Conservation (phyloP, 495 filamentous ascomycete genomes). For the Tricharina praecox region DNA sequence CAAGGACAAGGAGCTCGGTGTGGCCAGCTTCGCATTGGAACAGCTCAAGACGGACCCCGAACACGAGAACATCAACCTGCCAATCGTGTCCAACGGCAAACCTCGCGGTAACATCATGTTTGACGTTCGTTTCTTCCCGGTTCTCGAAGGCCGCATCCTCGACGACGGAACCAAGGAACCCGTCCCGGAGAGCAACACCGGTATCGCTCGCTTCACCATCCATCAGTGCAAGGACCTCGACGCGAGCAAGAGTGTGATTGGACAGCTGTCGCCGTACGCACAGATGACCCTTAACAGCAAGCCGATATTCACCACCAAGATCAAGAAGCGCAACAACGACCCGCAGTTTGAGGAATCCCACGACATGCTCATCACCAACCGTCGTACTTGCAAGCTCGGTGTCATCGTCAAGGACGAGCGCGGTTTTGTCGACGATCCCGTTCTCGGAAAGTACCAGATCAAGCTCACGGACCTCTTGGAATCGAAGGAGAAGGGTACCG, state of each 20-base stretch:
- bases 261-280: constrained; percentile 78
- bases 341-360: constrained; percentile 83
- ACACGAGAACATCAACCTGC: constrained; percentile 68
- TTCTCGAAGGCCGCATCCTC: constrained; percentile 53
- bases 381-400: constrained; percentile 73
- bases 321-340: constrained; percentile 88
- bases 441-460: constrained; percentile 83
- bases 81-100: constrained; percentile 71
- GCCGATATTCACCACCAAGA: constrained; percentile 67
- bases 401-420: constrained; percentile 89
- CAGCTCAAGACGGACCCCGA: constrained; percentile 56
- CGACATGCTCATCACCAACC: constrained; percentile 84
- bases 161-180: constrained; percentile 63
- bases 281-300: constrained; percentile 75
- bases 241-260: constrained; percentile 71
- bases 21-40: constrained; percentile 68
- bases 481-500: constrained; percentile 76
- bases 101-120: constrained; percentile 58
- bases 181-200: constrained; percentile 73
- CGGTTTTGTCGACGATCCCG: constrained; percentile 63
- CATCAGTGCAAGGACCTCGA: constrained; percentile 95
- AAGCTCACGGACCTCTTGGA: constrained; percentile 85
- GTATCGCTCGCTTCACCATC: constrained; percentile 80
- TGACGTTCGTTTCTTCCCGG: constrained; percentile 90
- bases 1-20: constrained; percentile 90